These are phyloP conservation scores for Cyamopsis tetragonoloba DNA, from an alignment of 306 rosid species.

Conservation along the genomic window DNA sequence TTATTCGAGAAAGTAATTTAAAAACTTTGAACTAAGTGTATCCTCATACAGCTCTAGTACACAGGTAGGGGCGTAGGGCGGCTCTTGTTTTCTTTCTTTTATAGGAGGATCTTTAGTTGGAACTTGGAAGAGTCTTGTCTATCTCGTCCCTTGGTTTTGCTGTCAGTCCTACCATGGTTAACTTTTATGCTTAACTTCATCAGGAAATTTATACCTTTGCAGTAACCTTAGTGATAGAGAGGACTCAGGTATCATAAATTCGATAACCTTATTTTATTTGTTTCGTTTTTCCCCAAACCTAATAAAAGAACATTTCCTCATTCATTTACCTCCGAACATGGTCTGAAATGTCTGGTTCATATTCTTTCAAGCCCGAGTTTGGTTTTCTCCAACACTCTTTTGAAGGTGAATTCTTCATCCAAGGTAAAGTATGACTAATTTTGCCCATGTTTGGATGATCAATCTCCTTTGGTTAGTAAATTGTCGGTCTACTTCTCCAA, in stretches of 20 bases:
- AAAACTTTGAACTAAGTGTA: not conserved
- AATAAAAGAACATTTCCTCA: not conserved
- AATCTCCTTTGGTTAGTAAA: too few relatives aligned
- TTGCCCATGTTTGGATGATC: not conserved
- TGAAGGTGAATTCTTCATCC: not conserved
- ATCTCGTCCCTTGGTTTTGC: not conserved
- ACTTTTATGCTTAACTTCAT: not conserved
- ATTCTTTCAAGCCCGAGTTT: not conserved
- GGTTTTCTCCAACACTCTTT: not conserved
- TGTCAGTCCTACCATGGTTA: not conserved
- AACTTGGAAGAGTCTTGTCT: not conserved
- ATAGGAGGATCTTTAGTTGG: not conserved
- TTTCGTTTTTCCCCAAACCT: not conserved
- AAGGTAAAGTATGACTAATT: not conserved
- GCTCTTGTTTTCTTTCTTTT: not conserved
- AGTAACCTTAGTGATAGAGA: not conserved
- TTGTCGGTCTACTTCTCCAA: too few relatives aligned
- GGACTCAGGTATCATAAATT: not conserved
- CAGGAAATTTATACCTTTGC: not conserved
- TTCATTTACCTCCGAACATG: not conserved
- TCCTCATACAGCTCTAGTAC: not conserved
- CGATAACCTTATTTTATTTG: not conserved
- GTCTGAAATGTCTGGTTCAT: not conserved
- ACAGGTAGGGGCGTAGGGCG: not conserved
- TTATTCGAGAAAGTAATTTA: too few relatives aligned